Evolutionary conservation across 179 eudicot genomes (phyloP).

Genomic region (Camellia oleifera): DNA sequence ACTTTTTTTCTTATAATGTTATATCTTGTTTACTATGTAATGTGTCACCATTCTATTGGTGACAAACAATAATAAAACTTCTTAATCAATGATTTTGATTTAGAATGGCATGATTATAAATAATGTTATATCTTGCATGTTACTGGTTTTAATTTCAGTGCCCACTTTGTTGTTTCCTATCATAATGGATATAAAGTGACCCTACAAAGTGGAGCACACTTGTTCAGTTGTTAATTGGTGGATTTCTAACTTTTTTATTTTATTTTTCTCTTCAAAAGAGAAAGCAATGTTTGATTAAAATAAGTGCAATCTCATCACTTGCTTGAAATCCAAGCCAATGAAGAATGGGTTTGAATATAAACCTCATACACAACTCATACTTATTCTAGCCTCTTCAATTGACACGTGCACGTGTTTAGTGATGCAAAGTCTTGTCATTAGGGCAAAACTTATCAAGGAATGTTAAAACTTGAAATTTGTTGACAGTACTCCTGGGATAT

Average conservation of each 20-base stretch:
- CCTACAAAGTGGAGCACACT: not conserved
- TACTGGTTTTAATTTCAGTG: no score
- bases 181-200: slow-evolving; percentile 3
- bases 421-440: not conserved
- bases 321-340: not conserved
- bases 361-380: not conserved
- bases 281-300: not conserved
- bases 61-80: no score
- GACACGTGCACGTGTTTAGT: not conserved
- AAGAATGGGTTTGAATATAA: not conserved
- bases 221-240: not conserved
- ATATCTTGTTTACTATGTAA: no score
- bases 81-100: no score
- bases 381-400: not conserved
- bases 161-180: not conserved
- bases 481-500: no score
- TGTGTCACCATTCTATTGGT: no score
- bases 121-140: no score
- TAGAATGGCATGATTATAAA: no score
- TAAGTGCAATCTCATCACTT: not conserved
- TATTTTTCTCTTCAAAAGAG: not conserved
- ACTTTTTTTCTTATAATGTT: no score
- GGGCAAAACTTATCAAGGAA: not conserved
- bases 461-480: no score
- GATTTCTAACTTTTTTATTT: not conserved